Evolutionary conservation across 345 rosid species (phyloP), one percentile per base, ranked within the genome.

Genomic region (Populus pruinosa): DNA sequence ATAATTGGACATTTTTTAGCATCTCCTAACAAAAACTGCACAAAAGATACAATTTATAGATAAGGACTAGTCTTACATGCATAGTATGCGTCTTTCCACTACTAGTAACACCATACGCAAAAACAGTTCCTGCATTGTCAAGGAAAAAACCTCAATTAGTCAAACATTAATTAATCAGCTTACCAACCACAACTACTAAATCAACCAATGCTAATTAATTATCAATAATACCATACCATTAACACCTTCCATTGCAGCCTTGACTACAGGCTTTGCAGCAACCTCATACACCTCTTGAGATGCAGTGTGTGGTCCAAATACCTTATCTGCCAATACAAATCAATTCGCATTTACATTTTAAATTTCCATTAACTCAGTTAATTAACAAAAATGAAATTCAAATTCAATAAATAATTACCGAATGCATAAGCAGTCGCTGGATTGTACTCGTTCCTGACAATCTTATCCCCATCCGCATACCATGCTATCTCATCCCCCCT

Each of bases 31-130:
- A n/a, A 41, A 27, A 61, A 29, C 27, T 39, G 29, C 8, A 35
- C 5, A 8, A 27, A 41, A 41, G 43, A 16, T 16, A 69, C 7
- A 38, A 31, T 2, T 10, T 31, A 13, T 62, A 73, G 71, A 64
- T 35, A 25, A 36, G 56, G 53, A 67, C 67, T 27, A 67, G 13
- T 70, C 99, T 86, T 92, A 92, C 99, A 82, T 96, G 99, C 98
- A 94, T 96, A 35, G 99, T 96, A 78, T 92, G 97, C 0, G 99
- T 96, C 89, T 96, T 94, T 75, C 99, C 99, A 87, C 99, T 96
- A 67, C 99, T 96, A 27, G 99, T 96, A 79, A 96, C 99, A 82
- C 99, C 99, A 80, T 96, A 96, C 23, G 99, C 99, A 72, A 96
- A 96, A 69, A 96, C 98, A 33, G 99, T 96, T 69, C 99, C 99